A percentile compares a stretch with the other conserved stretches of the same genome.
Conservation (phyloP, 2,329 filamentous ascomycete genomes). For the Bipolaris oryzae region DNA sequence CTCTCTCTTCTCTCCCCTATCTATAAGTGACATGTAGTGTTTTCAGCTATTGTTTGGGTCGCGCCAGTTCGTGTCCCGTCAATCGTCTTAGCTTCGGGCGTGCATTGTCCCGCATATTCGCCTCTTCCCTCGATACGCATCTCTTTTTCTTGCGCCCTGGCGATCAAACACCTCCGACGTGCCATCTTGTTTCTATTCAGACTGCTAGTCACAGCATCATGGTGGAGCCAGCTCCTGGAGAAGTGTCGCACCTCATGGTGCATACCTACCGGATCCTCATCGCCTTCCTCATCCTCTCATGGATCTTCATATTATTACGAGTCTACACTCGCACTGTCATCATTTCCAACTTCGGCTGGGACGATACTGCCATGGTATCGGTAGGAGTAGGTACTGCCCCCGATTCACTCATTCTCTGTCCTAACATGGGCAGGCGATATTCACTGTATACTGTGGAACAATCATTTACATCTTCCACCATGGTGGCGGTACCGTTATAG, state of each 20-base stretch:
- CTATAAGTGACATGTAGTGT: too few relatives aligned
- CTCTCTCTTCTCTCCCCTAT: neutral
- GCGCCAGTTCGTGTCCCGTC: too few relatives aligned
- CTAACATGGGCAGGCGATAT: constrained; percentile 38
- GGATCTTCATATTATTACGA: constrained; percentile 48
- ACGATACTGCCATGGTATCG: constrained; percentile 51
- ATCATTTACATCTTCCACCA: constrained; percentile 37
- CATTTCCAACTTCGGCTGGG: constrained; percentile 52
- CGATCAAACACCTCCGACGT: neutral
- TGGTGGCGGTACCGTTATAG: constrained; percentile 44
- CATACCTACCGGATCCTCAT: constrained; percentile 37
- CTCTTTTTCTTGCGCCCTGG: neutral
- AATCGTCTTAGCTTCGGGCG: too few relatives aligned
- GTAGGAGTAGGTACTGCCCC: constrained; percentile 40
- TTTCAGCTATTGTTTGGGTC: too few relatives aligned
- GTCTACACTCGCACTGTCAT: constrained; percentile 50
- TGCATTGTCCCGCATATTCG: neutral
- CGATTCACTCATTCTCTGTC: neutral
- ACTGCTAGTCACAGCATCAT: constrained; percentile 28
- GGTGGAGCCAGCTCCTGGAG: constrained; percentile 25
- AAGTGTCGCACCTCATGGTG: constrained; percentile 27
- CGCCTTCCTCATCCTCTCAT: constrained; percentile 46
- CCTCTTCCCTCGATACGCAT: neutral
- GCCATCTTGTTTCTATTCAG: neutral
- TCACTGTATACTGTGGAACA: constrained; percentile 39